Conservation (phyloP, 768 basidiomycete genomes). For the Collybia nuda region DNA sequence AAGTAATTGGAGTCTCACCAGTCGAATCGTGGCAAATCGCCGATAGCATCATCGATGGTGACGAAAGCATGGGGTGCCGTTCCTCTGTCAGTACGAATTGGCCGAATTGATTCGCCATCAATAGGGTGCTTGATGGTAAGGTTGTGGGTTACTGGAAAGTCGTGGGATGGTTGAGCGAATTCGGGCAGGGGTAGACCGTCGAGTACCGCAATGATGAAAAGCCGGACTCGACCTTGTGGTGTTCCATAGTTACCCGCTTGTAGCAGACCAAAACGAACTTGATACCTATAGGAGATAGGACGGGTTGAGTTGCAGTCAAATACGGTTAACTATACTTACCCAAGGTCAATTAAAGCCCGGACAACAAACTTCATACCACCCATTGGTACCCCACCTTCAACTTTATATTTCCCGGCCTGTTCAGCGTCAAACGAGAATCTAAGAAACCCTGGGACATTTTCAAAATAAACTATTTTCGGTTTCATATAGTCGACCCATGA, state of each 20-base stretch:
- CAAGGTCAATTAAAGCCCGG: conserved; percentile 61
- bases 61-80: conserved; percentile 57
- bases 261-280: conserved; percentile 47
- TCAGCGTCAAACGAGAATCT: conserved; percentile 38
- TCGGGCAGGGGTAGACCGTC: conserved; percentile 42
- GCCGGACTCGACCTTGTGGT: conserved; percentile 55
- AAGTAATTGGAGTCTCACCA: conserved; percentile 46
- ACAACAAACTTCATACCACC: conserved; percentile 73
- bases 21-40: conserved; percentile 71
- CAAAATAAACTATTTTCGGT: conserved; percentile 44
- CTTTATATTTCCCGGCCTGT: conserved; percentile 40
- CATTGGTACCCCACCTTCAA: conserved; percentile 63
- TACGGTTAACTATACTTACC: conserved; percentile 34
- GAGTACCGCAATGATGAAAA: conserved; percentile 51
- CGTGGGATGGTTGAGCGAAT: conserved; percentile 57
- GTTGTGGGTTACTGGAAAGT: conserved; percentile 39
- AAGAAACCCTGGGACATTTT: conserved; percentile 56
- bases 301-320: too few relatives aligned
- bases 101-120: conserved; percentile 30
- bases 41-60: conserved; percentile 70
- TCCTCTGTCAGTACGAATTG: conserved; percentile 48
- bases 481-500: conserved; percentile 49
- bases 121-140: conserved; percentile 55
- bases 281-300: conserved; percentile 38
- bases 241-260: conserved; percentile 59